Percentiles rank a stretch among this genome's conserved stretches.
These are phyloP conservation scores for Diaporthe destruens DNA, from an alignment of 2,329 filamentous ascomycete species.

Conservation along the genomic window DNA sequence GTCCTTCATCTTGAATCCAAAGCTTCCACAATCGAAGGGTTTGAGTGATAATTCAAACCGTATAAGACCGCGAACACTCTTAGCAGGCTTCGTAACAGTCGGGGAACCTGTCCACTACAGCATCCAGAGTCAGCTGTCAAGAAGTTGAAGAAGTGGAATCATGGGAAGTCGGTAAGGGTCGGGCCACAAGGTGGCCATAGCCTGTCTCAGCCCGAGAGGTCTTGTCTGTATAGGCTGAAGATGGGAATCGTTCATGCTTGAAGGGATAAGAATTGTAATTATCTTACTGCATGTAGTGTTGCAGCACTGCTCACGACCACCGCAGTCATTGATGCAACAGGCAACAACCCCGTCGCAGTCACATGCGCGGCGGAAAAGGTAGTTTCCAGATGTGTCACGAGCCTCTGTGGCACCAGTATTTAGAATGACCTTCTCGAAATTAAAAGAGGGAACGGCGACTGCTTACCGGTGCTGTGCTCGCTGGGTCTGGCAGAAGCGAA, in stretches of 20 bases:
- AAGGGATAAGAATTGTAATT: no score
- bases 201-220: no score
- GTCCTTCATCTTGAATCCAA: no score
- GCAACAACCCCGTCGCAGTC: slow-evolving; percentile 4
- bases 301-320: slow-evolving; percentile 14
- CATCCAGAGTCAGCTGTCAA: no score
- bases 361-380: slow-evolving; percentile 3
- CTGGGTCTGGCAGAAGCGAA: slow-evolving; percentile 7
- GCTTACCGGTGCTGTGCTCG: not conserved
- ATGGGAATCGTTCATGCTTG: no score
- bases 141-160: no score
- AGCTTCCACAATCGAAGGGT: not conserved
- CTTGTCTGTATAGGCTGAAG: no score
- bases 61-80: not conserved
- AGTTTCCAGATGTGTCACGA: not conserved
- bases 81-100: slow-evolving; percentile 4
- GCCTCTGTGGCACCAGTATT: not conserved
- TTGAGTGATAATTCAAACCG: not conserved
- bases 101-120: not conserved
- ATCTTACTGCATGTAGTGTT: not conserved
- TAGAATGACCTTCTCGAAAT: not conserved
- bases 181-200: no score
- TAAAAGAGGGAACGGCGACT: no score
- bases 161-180: no score
- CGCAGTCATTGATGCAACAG: slow-evolving; percentile 21